Evolutionary conservation across 2,329 filamentous ascomycete species (phyloP).

Genomic region (Penicillium occitanis): DNA sequence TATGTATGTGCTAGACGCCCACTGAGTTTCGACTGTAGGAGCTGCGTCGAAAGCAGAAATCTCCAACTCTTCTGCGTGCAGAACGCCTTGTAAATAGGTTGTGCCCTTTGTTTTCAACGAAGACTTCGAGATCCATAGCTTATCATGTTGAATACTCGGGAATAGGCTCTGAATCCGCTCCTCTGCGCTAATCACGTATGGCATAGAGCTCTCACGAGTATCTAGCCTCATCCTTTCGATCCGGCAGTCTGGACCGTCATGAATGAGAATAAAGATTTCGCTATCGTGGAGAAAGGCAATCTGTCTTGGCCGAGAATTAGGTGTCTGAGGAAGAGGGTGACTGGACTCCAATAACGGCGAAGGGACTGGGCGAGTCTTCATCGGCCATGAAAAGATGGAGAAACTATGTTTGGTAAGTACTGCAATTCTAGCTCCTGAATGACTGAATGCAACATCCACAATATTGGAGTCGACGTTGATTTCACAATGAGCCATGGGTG

Average conservation of each 20-base stretch:
- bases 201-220: constrained; percentile 32
- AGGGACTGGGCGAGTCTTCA: constrained; percentile 46
- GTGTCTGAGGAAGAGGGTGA: constrained; percentile 35
- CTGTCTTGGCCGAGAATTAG: constrained; percentile 41
- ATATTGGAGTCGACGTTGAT: constrained; percentile 62
- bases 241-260: constrained; percentile 30
- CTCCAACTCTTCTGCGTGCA: constrained; percentile 24
- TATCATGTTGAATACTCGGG: constrained; percentile 34
- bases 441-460: constrained; percentile 73
- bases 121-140: constrained; percentile 41
- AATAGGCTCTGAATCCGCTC: constrained; percentile 42
- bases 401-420: constrained; percentile 68
- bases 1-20: constrained; percentile 39
- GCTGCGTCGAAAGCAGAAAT: constrained; percentile 33
- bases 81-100: constrained; percentile 24
- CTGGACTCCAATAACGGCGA: constrained; percentile 41
- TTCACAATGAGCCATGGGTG: constrained; percentile 86
- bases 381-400: constrained; percentile 68
- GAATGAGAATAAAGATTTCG: constrained; percentile 46
- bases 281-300: constrained; percentile 48
- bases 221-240: constrained; percentile 39
- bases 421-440: constrained; percentile 64
- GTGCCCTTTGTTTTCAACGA: constrained; percentile 28
- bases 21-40: constrained; percentile 39
- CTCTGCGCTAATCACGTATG: constrained; percentile 34